Base-by-base conservation (phyloP, 345 rosid species). In the Eucalyptus cloeziana region DNA sequence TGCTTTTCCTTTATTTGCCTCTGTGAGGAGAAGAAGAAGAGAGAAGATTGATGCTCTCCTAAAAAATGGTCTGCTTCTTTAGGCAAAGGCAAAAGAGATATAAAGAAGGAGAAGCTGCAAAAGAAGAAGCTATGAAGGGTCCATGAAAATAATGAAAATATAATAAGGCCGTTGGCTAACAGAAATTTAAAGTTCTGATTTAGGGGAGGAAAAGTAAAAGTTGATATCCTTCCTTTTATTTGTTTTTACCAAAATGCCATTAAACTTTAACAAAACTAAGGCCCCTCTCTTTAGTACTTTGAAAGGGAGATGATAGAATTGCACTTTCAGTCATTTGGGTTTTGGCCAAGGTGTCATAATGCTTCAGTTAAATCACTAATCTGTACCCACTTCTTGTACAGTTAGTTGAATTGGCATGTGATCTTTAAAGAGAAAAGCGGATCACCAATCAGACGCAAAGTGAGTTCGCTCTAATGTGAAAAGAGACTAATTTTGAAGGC, bases 101-200 rank as follows among this genome's bases (percentile, higher is more conserved):
- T 49, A 56, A 54, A 56, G 37, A 60, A 43, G 87, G 37, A 33
- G 45, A 33, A 88, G 62, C 51, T 85, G 54, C 37, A 49, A 52
- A 49, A 85, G 44, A 56, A 80, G 86, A 43, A 52, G 47, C 47
- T 40, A 76, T 76, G 47, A 11, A 76, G 47, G 47, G 85, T 76
- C 85, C 85, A 19, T 37, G 62, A 89, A 86, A 86, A 52, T 27
- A 49, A 85, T 85, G 40, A n/a, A 10, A 50, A 54, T 90, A 91
- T 86, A 89, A 67, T 62, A 79, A 50, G 85, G 94, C 87, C 90
- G 92, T 91, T 91, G 92, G 90, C 89, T 91, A 92, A 93, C 93
- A 92, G 91, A 93, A 92, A 89, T 91, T 95, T 91, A 93, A 94
- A 94, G 95, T 90, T 87, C 88, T 81, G 93, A 90, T 91, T 90